Evolutionary conservation across 2,329 filamentous ascomycete species (phyloP), one percentile per base, ranked within the genome.

Genomic region (Aspergillus ibericus): DNA sequence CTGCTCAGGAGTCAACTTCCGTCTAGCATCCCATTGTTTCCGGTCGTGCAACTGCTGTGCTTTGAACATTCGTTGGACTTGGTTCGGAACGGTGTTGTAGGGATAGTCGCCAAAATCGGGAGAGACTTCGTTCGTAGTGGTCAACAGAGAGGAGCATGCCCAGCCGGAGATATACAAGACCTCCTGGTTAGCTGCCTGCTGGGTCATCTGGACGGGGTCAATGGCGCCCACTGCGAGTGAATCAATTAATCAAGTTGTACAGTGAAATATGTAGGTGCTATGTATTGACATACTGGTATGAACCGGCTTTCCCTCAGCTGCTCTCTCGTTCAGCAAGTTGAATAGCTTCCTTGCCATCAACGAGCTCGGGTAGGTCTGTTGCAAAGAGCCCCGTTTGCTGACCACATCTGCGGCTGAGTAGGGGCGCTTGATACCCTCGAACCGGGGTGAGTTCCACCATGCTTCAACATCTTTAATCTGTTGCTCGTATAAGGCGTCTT

Each of bases 171-270:
- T 83, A 77, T 99, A 99, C 47, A 99, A 84, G 16, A 97, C 90
- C 75, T 99, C 93, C 74, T 98, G 95, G 78, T 98, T 91, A 5
- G 91, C 86, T 15, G 95, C 95, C 80, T 98, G 95, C 76, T 99
- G 95, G 50, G 95, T 96, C 95, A 99, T 98, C 79, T 99, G 95
- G 10, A 98, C 88, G n/a, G 95, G 95, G 72, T 99, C 95, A 77
- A 99, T 96, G 60, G 93, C 95, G 67, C 95, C 95, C 90, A 99
- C 91, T 93, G 53, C 42, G 18, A 36, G 16, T 10, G 5, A 20
- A 32, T 32, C 12, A 2, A 10, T 9, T 32, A 9, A 10, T 38
- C n/a, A 50, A 18, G 27, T 25, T 9, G 32, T 9, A 5, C 13
- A 7, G 9, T 13, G 34, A 10, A 13, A 4, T 4, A 25, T 3